Evolutionary conservation across 805 yeast species (phyloP).

Genomic region (Schwanniomyces polymorphus): DNA sequence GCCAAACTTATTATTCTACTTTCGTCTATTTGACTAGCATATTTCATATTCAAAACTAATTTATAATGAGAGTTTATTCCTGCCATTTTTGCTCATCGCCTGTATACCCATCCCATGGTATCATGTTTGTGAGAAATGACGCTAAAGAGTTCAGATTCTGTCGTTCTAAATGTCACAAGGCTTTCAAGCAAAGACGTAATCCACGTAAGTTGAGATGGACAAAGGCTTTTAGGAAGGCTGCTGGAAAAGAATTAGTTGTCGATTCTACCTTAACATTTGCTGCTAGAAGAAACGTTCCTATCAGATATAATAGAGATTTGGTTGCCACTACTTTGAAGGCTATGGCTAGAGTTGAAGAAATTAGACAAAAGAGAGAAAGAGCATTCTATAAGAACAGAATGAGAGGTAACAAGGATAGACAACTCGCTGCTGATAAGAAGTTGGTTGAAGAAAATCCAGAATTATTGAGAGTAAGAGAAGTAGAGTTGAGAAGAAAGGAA

Average conservation of each 20-base stretch:
- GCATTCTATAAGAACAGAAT: conserved; percentile 99
- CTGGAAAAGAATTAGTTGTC: conserved; percentile 97
- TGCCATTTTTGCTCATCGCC: conserved; percentile 99
- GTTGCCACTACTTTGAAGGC: conserved; percentile 93
- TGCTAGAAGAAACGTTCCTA: conserved; percentile 97
- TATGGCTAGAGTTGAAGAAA: conserved; percentile 94
- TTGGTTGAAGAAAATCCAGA: conserved; percentile 88
- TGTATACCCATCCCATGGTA: conserved; percentile 81
- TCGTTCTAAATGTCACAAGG: conserved; percentile 96
- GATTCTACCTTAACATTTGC: conserved; percentile 96
- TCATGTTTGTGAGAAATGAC: conserved; percentile 96
- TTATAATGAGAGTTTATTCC: conserved; percentile 74
- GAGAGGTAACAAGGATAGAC: conserved; percentile 93
- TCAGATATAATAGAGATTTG: conserved; percentile 93
- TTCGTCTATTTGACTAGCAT: neutral
- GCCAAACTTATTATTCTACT: neutral
- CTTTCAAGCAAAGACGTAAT: conserved; percentile 96
- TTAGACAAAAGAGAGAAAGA: conserved; percentile 93
- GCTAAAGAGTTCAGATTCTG: conserved; percentile 97
- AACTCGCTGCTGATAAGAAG: conserved; percentile 81
- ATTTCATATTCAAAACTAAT: neutral
- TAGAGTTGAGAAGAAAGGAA: conserved; percentile 75
- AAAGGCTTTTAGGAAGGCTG: conserved; percentile 97
- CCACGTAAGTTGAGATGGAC: conserved; percentile 99
- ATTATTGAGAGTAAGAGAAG: conserved; percentile 88